phyloP scores from a whole-genome alignment of 225 moss, liverwort and hornwort species.

The Physcomitrellopsis africana region DNA sequence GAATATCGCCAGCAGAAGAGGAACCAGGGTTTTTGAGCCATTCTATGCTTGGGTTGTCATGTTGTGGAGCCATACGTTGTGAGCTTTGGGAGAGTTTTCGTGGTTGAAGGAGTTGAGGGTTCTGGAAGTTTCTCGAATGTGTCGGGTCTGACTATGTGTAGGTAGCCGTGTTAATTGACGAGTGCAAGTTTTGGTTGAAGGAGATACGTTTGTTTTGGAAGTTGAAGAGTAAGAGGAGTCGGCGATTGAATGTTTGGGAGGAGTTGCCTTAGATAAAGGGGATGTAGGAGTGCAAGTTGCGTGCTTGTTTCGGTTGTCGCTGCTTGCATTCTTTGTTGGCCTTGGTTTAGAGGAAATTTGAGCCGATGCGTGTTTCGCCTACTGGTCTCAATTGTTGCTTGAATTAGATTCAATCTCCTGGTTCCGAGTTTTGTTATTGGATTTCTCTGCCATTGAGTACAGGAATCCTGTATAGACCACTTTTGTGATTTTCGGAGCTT shows the following conservation, averaged over 20 bases:
- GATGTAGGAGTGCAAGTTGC: neutral
- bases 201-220: neutral
- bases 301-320: neutral
- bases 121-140: constrained; percentile 8
- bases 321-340: constrained; percentile 20
- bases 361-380: constrained; percentile 13
- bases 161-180: neutral
- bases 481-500: neutral
- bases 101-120: neutral
- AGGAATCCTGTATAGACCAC: neutral
- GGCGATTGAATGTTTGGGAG: neutral
- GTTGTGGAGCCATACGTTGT: constrained; percentile 2
- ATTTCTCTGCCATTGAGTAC: constrained; percentile 6
- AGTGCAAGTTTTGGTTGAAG: neutral
- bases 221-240: neutral
- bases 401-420: constrained; percentile 6
- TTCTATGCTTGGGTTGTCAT: neutral
- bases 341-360: constrained; percentile 2
- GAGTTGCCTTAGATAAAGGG: neutral
- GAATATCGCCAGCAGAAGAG: neutral
- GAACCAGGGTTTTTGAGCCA: neutral
- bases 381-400: neutral
- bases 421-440: neutral
- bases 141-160: neutral
- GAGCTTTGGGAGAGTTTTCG: neutral